phyloP scores from a whole-genome alignment of 192 early-diverging fungal species.

The Linnemannia zychae region DNA sequence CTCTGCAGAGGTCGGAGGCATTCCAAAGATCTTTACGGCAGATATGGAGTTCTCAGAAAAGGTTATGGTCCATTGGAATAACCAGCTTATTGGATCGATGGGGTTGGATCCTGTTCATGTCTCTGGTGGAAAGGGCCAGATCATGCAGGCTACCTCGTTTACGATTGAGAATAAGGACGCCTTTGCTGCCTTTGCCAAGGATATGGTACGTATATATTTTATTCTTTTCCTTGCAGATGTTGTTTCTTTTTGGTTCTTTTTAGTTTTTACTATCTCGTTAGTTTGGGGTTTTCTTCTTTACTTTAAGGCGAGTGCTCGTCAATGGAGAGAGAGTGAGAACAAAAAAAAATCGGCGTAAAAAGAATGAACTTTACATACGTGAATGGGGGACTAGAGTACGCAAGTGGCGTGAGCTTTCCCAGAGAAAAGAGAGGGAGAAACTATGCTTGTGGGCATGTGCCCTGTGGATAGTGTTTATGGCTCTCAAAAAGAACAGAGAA shows the following conservation, averaged over 20 bases:
- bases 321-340: too few species aligned
- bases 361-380: background rate
- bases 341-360: background rate
- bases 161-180: slow-evolving; percentile 20
- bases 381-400: background rate
- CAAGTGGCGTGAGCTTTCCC: background rate
- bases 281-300: background rate
- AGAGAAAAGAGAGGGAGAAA: background rate
- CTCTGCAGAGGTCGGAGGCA: slow-evolving; percentile 25
- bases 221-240: background rate
- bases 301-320: too few species aligned
- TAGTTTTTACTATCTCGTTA: background rate
- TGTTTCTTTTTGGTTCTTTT: background rate
- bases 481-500: background rate
- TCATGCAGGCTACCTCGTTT: slow-evolving; percentile 26
- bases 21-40: slow-evolving; percentile 50
- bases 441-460: background rate
- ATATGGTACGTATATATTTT: slow-evolving; percentile 24
- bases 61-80: slow-evolving; percentile 33
- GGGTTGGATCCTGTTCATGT: slow-evolving; percentile 34
- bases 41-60: slow-evolving; percentile 37
- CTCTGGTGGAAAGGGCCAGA: slow-evolving; percentile 37
- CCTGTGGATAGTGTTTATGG: background rate
- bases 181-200: slow-evolving; percentile 35
- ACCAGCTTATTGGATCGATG: slow-evolving; percentile 37